phyloP scores from a whole-genome alignment of 2,329 filamentous ascomycete species.

The Teratosphaeria pseudoeucalypti region DNA sequence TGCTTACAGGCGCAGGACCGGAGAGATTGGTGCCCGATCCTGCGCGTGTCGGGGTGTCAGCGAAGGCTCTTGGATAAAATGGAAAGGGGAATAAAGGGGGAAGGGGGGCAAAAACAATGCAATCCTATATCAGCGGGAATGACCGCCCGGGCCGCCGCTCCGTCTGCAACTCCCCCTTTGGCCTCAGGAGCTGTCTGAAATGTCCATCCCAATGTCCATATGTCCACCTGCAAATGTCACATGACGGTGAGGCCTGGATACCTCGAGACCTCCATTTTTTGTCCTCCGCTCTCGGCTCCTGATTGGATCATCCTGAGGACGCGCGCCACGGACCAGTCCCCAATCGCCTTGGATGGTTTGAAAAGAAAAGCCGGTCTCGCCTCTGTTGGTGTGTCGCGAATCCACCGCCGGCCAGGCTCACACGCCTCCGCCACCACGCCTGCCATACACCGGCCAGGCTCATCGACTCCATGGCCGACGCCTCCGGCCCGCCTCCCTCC shows the following conservation, averaged over 20 bases:
- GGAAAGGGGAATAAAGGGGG: background rate
- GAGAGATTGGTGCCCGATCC: background rate
- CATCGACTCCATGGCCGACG: background rate
- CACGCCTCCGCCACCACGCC: background rate
- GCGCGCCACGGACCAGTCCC: background rate
- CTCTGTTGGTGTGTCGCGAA: background rate
- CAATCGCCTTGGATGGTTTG: background rate
- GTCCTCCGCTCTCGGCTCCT: background rate
- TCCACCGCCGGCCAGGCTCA: background rate
- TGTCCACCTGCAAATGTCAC: background rate
- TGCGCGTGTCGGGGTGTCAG: background rate
- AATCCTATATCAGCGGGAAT: background rate
- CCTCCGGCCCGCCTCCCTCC: background rate
- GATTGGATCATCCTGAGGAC: background rate
- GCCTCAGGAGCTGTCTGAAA: background rate
- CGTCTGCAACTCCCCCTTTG: background rate
- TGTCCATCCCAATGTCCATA: background rate
- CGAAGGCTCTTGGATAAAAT: background rate
- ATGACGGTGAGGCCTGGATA: background rate
- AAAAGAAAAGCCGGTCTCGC: background rate
- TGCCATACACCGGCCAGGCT: background rate
- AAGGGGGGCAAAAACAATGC: background rate
- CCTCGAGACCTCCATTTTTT: background rate
- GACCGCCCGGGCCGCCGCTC: background rate
- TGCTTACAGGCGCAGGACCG: background rate